phyloP scores from a whole-genome alignment of 2,329 filamentous ascomycete species.

The Diaporthe australafricana region DNA sequence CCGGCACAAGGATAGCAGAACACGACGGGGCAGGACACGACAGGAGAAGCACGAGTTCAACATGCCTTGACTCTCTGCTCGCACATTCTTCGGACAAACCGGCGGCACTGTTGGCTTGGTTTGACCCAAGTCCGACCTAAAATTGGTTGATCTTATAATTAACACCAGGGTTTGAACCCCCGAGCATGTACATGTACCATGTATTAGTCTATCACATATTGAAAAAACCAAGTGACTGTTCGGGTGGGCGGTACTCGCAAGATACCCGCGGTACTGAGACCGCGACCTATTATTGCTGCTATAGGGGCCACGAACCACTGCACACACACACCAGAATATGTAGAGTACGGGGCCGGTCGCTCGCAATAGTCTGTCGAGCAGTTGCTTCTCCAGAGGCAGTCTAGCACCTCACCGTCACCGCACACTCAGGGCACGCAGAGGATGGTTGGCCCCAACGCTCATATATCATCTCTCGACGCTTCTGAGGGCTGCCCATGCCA shows the following conservation, averaged over 20 bases:
- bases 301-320: too few species aligned
- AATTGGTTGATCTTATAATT: conserved; percentile 10
- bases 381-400: not conserved
- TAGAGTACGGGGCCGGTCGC: too few species aligned
- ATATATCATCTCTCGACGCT: not conserved
- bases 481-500: not conserved
- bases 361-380: not conserved
- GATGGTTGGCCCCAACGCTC: conserved; percentile 4
- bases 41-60: not conserved
- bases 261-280: too few species aligned
- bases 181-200: not conserved
- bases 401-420: not conserved
- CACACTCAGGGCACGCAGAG: not conserved
- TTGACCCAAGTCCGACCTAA: conserved; percentile 2
- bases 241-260: not conserved
- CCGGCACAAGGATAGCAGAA: not conserved
- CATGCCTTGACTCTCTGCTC: conserved; percentile 3
- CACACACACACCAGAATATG: too few species aligned
- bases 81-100: conserved; percentile 22
- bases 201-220: conserved; percentile 5
- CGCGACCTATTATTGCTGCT: too few species aligned
- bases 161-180: not conserved
- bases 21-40: not conserved
- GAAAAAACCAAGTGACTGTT: not conserved
- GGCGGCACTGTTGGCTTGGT: conserved; percentile 20